A percentile compares a stretch with the other conserved stretches of the same genome.
These are phyloP conservation scores for Mycena chlorophos DNA, from an alignment of 768 basidiomycete species.

Conservation along the genomic window DNA sequence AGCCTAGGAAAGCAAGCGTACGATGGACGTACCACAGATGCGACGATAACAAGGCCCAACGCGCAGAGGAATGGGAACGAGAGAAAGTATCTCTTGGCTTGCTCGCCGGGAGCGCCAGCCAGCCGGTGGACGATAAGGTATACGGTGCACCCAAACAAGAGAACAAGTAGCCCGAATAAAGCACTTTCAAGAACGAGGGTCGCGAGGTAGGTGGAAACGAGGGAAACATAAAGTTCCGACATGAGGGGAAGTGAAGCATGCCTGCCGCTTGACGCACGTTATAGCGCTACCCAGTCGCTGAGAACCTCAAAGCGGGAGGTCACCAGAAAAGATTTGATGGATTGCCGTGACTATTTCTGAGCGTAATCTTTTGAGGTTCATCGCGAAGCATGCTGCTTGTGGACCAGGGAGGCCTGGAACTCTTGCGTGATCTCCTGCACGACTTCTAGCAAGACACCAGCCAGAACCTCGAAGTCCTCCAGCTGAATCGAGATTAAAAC, in stretches of 20 bases:
- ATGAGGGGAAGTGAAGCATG: too few species aligned
- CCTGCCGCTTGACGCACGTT: too few species aligned
- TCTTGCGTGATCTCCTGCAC: conserved; percentile 18
- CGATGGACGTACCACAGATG: not conserved
- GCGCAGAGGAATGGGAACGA: not conserved
- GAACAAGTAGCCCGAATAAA: not conserved
- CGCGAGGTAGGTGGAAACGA: not conserved
- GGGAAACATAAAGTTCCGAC: too few species aligned
- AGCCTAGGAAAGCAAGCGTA: too few species aligned
- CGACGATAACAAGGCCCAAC: not conserved
- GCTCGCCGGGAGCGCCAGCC: not conserved
- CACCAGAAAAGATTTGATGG: too few species aligned
- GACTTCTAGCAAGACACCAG: conserved; percentile 14
- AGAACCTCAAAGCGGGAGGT: too few species aligned
- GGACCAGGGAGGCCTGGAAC: too few species aligned
- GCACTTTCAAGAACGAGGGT: not conserved
- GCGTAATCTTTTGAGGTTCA: too few species aligned
- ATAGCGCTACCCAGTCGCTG: too few species aligned
- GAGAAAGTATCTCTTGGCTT: not conserved
- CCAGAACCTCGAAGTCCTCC: conserved; percentile 18
- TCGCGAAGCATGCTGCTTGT: too few species aligned
- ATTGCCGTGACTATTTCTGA: too few species aligned
- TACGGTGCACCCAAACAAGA: not conserved
- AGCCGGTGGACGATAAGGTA: not conserved
- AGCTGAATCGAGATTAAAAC: conserved; percentile 1